Conservation (phyloP, 1,284 basidiomycete genomes). For the Tylopilus sp. region DNA sequence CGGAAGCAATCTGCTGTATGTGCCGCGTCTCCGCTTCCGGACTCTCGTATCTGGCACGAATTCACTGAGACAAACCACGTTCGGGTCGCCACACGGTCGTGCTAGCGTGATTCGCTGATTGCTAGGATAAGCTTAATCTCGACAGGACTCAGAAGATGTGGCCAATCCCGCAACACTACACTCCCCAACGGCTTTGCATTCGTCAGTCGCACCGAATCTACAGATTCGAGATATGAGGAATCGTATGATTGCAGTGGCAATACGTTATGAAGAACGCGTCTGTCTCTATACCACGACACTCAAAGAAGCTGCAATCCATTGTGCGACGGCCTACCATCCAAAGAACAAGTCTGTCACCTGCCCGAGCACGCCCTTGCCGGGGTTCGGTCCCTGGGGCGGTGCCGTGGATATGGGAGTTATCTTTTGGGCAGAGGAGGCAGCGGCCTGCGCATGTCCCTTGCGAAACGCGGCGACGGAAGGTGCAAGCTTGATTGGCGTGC, state of each 20-base stretch:
- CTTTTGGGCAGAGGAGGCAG: slow-evolving; percentile 34
- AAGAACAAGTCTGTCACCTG: slow-evolving; percentile 74
- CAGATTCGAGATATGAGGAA: neutral
- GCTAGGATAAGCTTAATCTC: no score
- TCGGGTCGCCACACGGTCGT: no score
- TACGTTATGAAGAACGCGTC: neutral
- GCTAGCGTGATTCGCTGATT: no score
- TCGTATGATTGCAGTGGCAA: neutral
- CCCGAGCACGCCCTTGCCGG: slow-evolving; percentile 58
- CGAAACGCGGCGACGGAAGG: slow-evolving; percentile 66
- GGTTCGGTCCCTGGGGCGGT: slow-evolving; percentile 28
- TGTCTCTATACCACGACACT: neutral
- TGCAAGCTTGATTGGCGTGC: slow-evolving; percentile 64
- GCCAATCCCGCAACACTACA: neutral
- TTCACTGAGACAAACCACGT: no score
- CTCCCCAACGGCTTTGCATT: no score
- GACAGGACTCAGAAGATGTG: no score
- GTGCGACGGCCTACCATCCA: slow-evolving; percentile 65
- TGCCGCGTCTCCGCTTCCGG: no score
- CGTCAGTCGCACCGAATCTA: no score
- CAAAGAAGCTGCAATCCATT: neutral
- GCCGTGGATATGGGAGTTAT: slow-evolving; percentile 14
- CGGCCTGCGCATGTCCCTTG: slow-evolving; percentile 38
- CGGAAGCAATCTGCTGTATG: no score
- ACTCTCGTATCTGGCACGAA: no score